Evolutionary conservation across 1,284 basidiomycete species (phyloP).

Genomic region (Caloboletus inedulis): DNA sequence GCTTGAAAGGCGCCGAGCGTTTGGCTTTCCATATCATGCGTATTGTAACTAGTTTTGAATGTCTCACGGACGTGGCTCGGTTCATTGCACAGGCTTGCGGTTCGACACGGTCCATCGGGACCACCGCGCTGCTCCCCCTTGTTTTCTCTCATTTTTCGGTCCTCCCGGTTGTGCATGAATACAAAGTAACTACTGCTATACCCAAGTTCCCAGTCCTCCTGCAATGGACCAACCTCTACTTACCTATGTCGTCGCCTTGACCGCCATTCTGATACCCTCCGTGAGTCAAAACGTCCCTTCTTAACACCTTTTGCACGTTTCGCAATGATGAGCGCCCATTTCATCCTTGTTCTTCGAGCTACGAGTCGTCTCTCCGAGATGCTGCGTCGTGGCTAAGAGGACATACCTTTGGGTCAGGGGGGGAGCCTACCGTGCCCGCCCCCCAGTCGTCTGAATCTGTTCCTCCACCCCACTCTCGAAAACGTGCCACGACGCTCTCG

Average conservation of each 20-base stretch:
- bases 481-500: slow-evolving; percentile 10
- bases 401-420: slow-evolving; percentile 48
- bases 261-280: slow-evolving; percentile 25
- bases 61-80: slow-evolving; percentile 9
- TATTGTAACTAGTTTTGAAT: background rate
- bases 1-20: slow-evolving; percentile 4
- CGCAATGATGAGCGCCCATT: slow-evolving; percentile 60
- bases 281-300: slow-evolving; percentile 24
- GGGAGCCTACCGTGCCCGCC: slow-evolving; percentile 27
- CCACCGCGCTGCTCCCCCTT: background rate
- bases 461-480: background rate
- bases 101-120: slow-evolving; percentile 3
- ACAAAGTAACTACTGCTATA: background rate
- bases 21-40: background rate
- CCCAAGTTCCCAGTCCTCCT: background rate
- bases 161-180: slow-evolving; percentile 10
- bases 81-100: background rate
- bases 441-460: slow-evolving; percentile 25
- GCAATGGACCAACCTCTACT: slow-evolving; percentile 30
- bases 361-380: slow-evolving; percentile 47
- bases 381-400: slow-evolving; percentile 65
- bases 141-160: background rate
- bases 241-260: slow-evolving; percentile 14
- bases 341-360: slow-evolving; percentile 92
- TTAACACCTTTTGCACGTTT: background rate